These are phyloP conservation scores for Urostyla sp. DNA, from an alignment of 73 alveolate genomes.

Conservation along the genomic window DNA sequence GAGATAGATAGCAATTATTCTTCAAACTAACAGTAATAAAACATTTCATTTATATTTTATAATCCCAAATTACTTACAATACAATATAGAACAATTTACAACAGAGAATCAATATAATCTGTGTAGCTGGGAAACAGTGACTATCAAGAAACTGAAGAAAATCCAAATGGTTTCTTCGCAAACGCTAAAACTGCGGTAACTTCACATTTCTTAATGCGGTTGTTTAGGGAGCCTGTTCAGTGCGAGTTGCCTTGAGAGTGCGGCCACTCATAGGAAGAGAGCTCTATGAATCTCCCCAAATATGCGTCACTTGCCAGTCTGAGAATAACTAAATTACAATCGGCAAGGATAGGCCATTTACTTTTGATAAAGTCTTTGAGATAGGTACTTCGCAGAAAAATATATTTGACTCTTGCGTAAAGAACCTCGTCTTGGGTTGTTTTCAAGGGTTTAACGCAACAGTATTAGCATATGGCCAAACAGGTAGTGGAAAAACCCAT, in stretches of 20 bases:
- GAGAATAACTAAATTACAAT: conserved; percentile 69
- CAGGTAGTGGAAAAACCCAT: conserved; percentile 98
- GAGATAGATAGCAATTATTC: too few relatives aligned
- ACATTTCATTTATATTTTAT: too few relatives aligned
- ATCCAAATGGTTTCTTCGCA: conserved; percentile 50
- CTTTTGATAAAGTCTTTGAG: conserved; percentile 92
- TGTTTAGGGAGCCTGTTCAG: conserved; percentile 68
- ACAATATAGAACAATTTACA: too few relatives aligned
- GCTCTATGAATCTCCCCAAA: conserved; percentile 34
- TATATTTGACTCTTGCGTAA: conserved; percentile 84
- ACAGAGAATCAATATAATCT: not conserved
- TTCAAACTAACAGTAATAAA: too few relatives aligned
- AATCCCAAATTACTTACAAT: too few relatives aligned
- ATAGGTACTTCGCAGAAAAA: conserved; percentile 84
- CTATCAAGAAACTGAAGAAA: conserved; percentile 31
- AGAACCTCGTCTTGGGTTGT: conserved; percentile 85
- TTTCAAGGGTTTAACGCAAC: conserved; percentile 97
- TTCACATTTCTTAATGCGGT: not conserved
- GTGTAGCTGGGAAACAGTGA: too few relatives aligned
- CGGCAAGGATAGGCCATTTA: conserved; percentile 83
- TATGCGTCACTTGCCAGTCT: conserved; percentile 42
- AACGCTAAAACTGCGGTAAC: conserved; percentile 47
- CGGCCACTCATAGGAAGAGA: conserved; percentile 96
- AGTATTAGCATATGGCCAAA: conserved; percentile 97
- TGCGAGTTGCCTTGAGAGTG: conserved; percentile 92